phyloP scores from a whole-genome alignment of 2,329 filamentous ascomycete species.

The Colletotrichum kahawae region DNA sequence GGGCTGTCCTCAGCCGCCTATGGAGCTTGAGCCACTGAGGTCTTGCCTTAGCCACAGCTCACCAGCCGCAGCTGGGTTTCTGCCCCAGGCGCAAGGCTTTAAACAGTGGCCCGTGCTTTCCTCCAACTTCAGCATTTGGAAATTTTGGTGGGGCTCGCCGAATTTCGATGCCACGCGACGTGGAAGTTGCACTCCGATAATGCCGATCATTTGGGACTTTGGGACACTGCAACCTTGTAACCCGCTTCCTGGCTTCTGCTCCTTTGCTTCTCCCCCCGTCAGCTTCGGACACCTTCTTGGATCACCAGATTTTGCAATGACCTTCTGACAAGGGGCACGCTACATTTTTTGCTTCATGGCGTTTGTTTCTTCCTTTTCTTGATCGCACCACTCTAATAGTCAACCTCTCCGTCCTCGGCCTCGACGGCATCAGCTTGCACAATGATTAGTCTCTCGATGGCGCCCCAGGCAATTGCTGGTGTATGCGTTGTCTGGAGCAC shows the following conservation, averaged over 20 bases:
- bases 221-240: neutral
- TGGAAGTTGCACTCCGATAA: neutral
- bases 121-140: neutral
- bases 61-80: neutral
- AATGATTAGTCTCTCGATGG: constrained; percentile 24
- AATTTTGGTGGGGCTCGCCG: constrained; percentile 2
- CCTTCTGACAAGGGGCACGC: neutral
- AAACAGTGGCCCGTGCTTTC: neutral
- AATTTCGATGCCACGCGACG: neutral
- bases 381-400: neutral
- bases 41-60: neutral
- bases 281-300: neutral
- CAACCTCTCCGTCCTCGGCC: neutral
- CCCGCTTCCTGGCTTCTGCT: neutral
- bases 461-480: constrained; percentile 45
- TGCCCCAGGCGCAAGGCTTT: neutral
- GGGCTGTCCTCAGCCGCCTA: neutral
- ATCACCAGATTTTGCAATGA: neutral
- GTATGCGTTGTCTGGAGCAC: constrained; percentile 58
- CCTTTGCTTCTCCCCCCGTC: neutral
- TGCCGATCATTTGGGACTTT: neutral
- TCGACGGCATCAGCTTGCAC: neutral
- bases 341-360: neutral
- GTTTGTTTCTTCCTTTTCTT: constrained; percentile 23
- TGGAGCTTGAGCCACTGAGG: neutral